phyloP scores from a whole-genome alignment of 805 yeast genomes.

The Teunomyces panamensis region DNA sequence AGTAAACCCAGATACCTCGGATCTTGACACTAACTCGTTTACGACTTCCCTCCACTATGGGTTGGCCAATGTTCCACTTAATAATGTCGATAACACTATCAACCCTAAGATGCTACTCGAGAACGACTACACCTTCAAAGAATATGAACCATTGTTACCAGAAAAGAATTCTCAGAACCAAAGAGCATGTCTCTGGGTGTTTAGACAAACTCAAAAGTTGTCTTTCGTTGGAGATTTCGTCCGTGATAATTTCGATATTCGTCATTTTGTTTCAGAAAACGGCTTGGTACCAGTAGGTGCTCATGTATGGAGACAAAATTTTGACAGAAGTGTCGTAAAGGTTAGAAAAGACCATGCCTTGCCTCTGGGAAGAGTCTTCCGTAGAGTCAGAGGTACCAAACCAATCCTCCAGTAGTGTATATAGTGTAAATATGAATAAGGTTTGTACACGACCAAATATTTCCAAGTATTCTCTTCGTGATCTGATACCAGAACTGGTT shows the following conservation, averaged over 20 bases:
- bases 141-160: slow-evolving; percentile 80
- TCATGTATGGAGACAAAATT: slow-evolving; percentile 82
- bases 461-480: not conserved
- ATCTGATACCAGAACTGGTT: not conserved
- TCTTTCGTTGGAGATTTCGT: slow-evolving; percentile 16
- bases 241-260: slow-evolving; percentile 64
- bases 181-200: slow-evolving; percentile 86
- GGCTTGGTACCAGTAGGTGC: slow-evolving; percentile 81
- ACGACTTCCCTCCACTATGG: slow-evolving; percentile 77
- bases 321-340: slow-evolving; percentile 68
- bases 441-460: slow-evolving; percentile 1
- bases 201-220: slow-evolving; percentile 55
- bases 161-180: slow-evolving; percentile 84
- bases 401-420: slow-evolving; percentile 17
- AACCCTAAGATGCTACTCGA: slow-evolving; percentile 40
- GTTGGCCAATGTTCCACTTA: slow-evolving; percentile 60
- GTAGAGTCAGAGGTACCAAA: slow-evolving; percentile 47
- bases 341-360: slow-evolving; percentile 75
- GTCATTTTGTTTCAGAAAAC: slow-evolving; percentile 58
- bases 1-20: slow-evolving; percentile 92
- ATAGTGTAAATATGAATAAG: slow-evolving; percentile 3
- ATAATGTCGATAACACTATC: slow-evolving; percentile 56
- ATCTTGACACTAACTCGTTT: slow-evolving; percentile 63
- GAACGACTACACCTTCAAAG: slow-evolving; percentile 40
- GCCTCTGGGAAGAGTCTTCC: slow-evolving; percentile 72